phyloP scores from a whole-genome alignment of 495 filamentous ascomycete species.

The Schizothecium vesticola region DNA sequence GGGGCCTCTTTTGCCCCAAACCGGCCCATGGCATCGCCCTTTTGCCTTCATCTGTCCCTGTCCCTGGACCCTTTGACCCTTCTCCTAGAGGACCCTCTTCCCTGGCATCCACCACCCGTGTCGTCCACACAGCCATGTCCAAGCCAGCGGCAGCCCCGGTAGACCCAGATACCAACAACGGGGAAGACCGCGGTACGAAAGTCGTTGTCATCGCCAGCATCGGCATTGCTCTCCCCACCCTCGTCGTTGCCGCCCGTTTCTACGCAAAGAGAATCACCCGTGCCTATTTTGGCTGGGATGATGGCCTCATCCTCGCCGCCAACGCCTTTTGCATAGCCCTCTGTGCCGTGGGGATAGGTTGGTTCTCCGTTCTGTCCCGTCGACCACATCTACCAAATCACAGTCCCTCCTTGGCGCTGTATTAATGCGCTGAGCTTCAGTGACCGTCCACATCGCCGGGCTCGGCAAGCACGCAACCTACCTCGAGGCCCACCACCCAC shows the following conservation, averaged over 20 bases:
- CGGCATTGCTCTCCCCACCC: background rate
- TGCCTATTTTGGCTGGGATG: background rate
- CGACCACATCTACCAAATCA: background rate
- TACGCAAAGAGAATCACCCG: background rate
- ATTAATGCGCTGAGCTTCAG: background rate
- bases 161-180: background rate
- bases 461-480: background rate
- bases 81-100: background rate
- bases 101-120: background rate
- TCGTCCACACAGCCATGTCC: background rate
- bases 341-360: background rate
- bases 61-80: background rate
- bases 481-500: background rate
- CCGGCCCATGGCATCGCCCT: background rate
- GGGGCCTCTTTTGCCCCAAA: background rate
- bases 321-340: constrained; percentile 3
- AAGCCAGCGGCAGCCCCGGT: background rate
- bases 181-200: background rate
- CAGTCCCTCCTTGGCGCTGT: background rate
- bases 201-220: background rate
- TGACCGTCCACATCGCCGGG: background rate
- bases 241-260: background rate
- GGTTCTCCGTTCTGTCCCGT: too few species aligned
- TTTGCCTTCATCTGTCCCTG: background rate
- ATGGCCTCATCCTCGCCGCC: constrained; percentile 1